phyloP scores from a whole-genome alignment of 345 rosid species.

The Gossypium anomalum region DNA sequence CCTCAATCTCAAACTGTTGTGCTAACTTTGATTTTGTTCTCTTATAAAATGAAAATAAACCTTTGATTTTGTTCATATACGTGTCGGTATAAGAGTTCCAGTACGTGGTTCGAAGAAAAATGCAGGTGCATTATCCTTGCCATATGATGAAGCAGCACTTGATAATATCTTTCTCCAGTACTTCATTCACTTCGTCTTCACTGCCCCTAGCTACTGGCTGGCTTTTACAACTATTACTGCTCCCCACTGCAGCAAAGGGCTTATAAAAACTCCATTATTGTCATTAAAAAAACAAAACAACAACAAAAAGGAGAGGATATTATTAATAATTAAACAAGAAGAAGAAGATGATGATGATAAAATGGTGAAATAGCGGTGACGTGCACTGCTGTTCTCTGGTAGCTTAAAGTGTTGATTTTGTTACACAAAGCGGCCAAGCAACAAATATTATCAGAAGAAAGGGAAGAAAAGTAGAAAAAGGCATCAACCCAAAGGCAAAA shows the following conservation, averaged over 20 bases:
- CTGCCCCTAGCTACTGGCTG: background rate
- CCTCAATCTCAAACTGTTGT: background rate
- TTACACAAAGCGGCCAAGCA: conserved; percentile 11
- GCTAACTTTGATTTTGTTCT: background rate
- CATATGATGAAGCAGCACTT: background rate
- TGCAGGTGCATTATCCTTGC: background rate
- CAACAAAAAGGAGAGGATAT: background rate
- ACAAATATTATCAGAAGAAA: background rate
- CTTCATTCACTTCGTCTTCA: background rate
- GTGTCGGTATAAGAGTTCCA: background rate
- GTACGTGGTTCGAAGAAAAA: background rate
- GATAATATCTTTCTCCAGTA: background rate
- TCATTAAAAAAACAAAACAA: too few relatives aligned
- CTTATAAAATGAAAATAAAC: too few relatives aligned
- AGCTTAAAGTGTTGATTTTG: conserved; percentile 8
- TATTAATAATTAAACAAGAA: background rate
- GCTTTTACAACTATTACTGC: background rate
- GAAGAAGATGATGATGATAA: background rate
- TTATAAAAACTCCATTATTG: conserved; percentile 8
- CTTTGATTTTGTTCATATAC: background rate
- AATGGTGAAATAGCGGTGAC: background rate
- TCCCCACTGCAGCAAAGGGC: background rate
- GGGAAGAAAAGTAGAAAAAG: conserved; percentile 4
- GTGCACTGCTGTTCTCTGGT: conserved; percentile 9
- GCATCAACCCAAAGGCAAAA: background rate